Conservation (phyloP, 805 yeast species). For the Pichia eremophila region DNA sequence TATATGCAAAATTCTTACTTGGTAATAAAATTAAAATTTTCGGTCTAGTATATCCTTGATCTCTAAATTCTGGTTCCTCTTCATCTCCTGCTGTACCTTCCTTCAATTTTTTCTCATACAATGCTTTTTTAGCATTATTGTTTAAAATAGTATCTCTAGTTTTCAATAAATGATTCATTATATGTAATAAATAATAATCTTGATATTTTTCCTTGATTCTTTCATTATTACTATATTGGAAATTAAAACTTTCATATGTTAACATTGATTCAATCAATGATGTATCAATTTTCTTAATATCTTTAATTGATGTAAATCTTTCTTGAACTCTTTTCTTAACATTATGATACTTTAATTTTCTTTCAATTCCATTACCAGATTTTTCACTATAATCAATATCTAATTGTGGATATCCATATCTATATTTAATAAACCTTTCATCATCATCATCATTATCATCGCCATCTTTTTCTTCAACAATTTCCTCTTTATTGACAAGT, state of each 20-base stretch:
- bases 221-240: constrained; percentile 40
- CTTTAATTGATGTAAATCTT: constrained; percentile 21
- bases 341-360: constrained; percentile 26
- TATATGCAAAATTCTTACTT: constrained; percentile 69
- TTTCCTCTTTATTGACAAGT: constrained; percentile 16
- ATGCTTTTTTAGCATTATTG: constrained; percentile 53
- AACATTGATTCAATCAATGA: constrained; percentile 55
- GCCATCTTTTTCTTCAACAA: constrained; percentile 6
- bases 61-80: constrained; percentile 57
- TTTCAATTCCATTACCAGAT: constrained; percentile 8
- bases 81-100: constrained; percentile 22
- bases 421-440: constrained; percentile 24
- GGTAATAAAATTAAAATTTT: constrained; percentile 78
- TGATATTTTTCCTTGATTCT: constrained; percentile 34
- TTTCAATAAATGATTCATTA: constrained; percentile 73
- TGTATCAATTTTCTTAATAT: constrained; percentile 34
- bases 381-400: constrained; percentile 1
- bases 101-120: constrained; percentile 26
- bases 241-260: constrained; percentile 61
- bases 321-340: constrained; percentile 40
- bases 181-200: constrained; percentile 59
- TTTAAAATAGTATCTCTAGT: constrained; percentile 80
- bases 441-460: constrained; percentile 13
- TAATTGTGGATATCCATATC: constrained; percentile 20
- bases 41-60: constrained; percentile 94